Evolutionary conservation across 345 rosid species (phyloP).

Genomic region (Eucalyptus microcorys): DNA sequence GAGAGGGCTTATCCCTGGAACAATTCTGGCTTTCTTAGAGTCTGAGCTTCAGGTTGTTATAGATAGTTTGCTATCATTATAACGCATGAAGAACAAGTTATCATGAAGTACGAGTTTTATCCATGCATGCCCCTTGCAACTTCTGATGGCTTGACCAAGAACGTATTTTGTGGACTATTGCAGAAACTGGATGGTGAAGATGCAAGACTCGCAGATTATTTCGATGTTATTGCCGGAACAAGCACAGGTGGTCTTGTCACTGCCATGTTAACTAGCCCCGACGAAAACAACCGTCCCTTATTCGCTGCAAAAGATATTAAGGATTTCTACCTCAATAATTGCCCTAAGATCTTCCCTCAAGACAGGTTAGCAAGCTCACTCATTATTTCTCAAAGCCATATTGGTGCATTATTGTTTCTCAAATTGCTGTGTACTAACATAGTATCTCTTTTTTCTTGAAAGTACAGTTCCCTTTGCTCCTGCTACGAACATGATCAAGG

Average conservation of each 20-base stretch:
- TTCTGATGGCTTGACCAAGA: not conserved
- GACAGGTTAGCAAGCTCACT: not conserved
- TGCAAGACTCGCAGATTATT: slow-evolving; percentile 16
- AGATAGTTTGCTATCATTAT: not conserved
- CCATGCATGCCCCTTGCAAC: not conserved
- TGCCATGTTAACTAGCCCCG: slow-evolving; percentile 16
- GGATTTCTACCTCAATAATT: not conserved
- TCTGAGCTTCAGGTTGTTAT: slow-evolving; percentile 12
- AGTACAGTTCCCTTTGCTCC: not conserved
- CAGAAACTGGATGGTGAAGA: slow-evolving; percentile 23
- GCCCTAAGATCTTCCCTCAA: slow-evolving; percentile 16
- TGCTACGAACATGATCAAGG: not conserved
- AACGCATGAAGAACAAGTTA: not conserved
- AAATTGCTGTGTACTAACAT: not conserved
- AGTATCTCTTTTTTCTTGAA: not conserved
- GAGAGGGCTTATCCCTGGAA: slow-evolving; percentile 21
- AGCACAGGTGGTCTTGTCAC: slow-evolving; percentile 24
- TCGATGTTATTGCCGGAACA: slow-evolving; percentile 16
- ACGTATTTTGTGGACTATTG: not conserved
- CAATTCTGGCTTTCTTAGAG: slow-evolving; percentile 13
- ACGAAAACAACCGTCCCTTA: slow-evolving; percentile 11
- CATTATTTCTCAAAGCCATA: not conserved
- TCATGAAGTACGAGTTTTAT: not conserved
- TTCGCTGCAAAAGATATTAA: slow-evolving; percentile 26
- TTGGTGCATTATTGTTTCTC: not conserved